Base-by-base conservation (phyloP, 768 basidiomycete genomes). In the Leucosporidium creatinivorum region DNA sequence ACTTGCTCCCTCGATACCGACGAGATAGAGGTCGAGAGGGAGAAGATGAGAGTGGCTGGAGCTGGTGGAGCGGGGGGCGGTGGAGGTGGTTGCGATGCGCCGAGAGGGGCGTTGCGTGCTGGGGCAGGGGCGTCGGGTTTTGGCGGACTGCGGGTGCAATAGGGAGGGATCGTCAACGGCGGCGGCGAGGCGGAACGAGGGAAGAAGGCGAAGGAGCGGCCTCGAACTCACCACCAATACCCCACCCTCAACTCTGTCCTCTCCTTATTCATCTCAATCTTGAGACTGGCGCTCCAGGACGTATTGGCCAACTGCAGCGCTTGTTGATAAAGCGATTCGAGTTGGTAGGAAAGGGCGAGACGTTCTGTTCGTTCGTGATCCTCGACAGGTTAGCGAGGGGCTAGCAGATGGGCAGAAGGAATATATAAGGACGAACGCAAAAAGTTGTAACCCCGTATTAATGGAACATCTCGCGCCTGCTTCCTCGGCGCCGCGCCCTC, bases 281-380 rank as follows among this genome's bases (percentile, higher is more conserved):
- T 81, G 39, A 96, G 77, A 74, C 84, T 69, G 48, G 71, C 69
- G 44, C 74, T 63, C 76, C 78, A 76, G 49, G 61, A 60, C 6
- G 74, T 76, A 36, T 65, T 63, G 10, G 73, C 73, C 18, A 79
- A 66, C 19, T 62, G 25, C 62, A 70, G 67, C 1, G 77, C 78
- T 57, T 78, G 76, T 0, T 65, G 52, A 49, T 75, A 73, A 0
- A 97, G 78, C 69, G 92, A 88, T 78, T 93, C 93, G 21, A 97
- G 82, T 74, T 94, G 93, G 78, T 96, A 96, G 3, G 89, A 87
- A 66, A 96, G 78, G 1, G 91, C 89, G 85, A 93, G 89, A 82
- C 90, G 88, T 76, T 93, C 91, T 93, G 62, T 3, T 19, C 23
- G 17, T 13, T 12, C 25, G 30, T 8, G 69, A 9, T 21, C 31